Evolutionary conservation across 1,139 yeast species (phyloP), one percentile per base, ranked within the genome.

Genomic region (Yamadazyma oceani): DNA sequence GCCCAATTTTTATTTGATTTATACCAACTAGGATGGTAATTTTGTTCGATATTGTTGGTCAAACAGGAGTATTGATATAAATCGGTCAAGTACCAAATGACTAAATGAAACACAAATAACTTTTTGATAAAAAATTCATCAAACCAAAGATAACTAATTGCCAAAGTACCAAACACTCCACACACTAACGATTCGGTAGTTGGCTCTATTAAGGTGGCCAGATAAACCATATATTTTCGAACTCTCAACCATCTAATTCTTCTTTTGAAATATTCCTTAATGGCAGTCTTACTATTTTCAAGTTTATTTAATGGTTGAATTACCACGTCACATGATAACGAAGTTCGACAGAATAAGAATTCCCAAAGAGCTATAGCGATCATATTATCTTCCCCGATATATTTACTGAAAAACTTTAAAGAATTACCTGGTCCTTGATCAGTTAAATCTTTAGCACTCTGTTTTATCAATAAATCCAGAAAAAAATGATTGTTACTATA

Each of bases 361-460:
- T 80, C 81, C 96, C 96, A 89, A 13, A 88, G 57, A 1, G 90
- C 86, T 38, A 85, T 86, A 8, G 88, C 96, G 47, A 88, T 87
- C 95, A 88, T 85, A 57, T 88, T 88, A 59, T 88, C 97, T 55
- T 88, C 97, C 3, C 96, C 96, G 53, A 89, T 88, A 57, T 83
- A 89, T 42, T 81, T 69, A 7, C 95, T 80, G 59, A 89, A 88
- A 44, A 80, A 78, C 40, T 80, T 73, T 37, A 89, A 69, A 5
- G 69, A 55, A 38, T 69, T 64, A 0, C 96, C 94, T 0, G 65
- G 57, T 2, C 75, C 74, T 31, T 57, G 39, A 2, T 53, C 42
- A 1, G 65, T 46, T 35, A 57, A 55, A 15, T 51, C 37, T 26
- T 46, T 46, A 2, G 76, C 75, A 37, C 62, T 69, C 23, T 49